Base-by-base conservation (phyloP, 306 rosid species). In the Cucurbita maxima region DNA sequence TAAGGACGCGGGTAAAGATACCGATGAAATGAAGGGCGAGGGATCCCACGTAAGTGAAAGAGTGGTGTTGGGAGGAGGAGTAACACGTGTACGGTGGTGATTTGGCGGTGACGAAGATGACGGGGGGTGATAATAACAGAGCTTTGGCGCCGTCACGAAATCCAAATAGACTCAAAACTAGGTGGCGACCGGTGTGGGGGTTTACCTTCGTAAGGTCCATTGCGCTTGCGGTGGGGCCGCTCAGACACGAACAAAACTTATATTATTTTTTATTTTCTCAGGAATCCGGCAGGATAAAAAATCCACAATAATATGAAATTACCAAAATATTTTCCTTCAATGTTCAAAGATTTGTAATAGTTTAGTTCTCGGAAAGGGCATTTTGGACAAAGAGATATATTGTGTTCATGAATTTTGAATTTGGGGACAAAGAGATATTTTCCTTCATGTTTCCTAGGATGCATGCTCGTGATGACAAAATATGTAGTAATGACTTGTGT, bases 1-100 rank as follows among this genome's bases (percentile, higher is more conserved):
- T 58, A 44, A 69, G 57, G 22, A 57, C 20, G 66, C 55, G 68
- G 45, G 54, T 19, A 58, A 57, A 74, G 67, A 74, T 74, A 58
- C 77, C 22, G 55, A 74, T 22, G 68, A 54, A n/a, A 57, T 7
- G 63, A 74, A 50, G 53, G 77, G 77, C 44, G 67, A 74, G 40
- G 30, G 77, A 74, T 58, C 77, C 77, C 69, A 44, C 77, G 77
- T 45, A 40, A 8, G 68, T 40, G 76, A 36, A 16, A 73, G 14
- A 16, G 12, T 16, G 74, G 64, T 43, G 38, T 6, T 43, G n/a
- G 63, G 38, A 18, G 6, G 10, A 40, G 5, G 64, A 3, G 4
- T 11, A n/a, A 22, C 64, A 55, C 76, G 76, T 72, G 76, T 62
- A 12, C 9, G 40, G 16, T 11, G 1, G 3, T 38, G 53, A 38